phyloP scores from a whole-genome alignment of 1,139 yeast genomes.

The Magnusiomyces clavatus region DNA sequence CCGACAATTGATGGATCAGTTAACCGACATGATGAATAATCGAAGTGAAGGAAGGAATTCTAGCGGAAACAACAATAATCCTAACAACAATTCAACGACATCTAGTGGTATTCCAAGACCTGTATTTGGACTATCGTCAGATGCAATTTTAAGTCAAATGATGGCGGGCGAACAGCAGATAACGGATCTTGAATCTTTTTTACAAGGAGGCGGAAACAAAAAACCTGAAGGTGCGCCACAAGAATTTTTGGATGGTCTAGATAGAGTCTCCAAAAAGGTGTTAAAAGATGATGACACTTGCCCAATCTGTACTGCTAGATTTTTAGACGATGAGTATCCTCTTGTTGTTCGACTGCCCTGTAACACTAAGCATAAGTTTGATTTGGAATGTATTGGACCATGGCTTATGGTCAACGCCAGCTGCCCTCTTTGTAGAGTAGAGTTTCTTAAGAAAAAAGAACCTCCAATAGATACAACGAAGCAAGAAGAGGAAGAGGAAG shows the following conservation, averaged over 20 bases:
- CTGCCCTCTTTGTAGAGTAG: conserved; percentile 82
- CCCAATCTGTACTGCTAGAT: conserved; percentile 76
- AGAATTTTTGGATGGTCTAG: conserved; percentile 65
- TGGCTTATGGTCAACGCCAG: conserved; percentile 78
- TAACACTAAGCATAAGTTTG: conserved; percentile 61
- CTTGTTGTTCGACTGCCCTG: conserved; percentile 78
- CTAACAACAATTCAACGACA: not conserved
- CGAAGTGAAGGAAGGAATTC: not conserved
- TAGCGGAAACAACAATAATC: not conserved
- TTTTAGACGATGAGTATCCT: conserved; percentile 68
- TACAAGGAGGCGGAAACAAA: conserved; percentile 1
- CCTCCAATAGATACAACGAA: conserved; percentile 39
- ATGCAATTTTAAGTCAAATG: not conserved
- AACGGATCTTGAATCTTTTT: not conserved
- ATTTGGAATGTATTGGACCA: conserved; percentile 82
- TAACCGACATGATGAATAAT: not conserved
- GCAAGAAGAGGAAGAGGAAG: conserved; percentile 48
- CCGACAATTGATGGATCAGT: not conserved
- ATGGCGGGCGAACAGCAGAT: not conserved
- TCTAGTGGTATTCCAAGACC: not conserved
- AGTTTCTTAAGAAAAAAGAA: conserved; percentile 48
- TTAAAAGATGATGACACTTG: conserved; percentile 57
- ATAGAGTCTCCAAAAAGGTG: conserved; percentile 49
- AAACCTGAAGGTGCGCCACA: conserved; percentile 52
- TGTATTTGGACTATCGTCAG: too few species aligned